Conservation (phyloP, 352 stramenopile species). For the Phytophthora pisi region DNA sequence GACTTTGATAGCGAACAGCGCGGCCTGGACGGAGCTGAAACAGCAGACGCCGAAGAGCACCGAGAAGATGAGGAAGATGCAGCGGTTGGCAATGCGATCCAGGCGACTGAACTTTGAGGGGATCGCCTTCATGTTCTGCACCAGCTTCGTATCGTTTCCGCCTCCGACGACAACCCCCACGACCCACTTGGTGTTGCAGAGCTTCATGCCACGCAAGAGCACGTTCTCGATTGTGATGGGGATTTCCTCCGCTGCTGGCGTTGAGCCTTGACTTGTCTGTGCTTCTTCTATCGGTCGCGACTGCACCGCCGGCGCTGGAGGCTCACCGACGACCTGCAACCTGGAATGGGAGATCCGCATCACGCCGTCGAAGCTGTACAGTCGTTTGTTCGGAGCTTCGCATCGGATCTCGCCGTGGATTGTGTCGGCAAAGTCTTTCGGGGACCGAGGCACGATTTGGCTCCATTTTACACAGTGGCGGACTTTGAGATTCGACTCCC, state of each 20-base stretch:
- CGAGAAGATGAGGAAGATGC: constrained; percentile 85
- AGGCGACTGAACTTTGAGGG: constrained; percentile 87
- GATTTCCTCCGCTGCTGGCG: constrained; percentile 56
- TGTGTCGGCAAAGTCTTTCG: constrained; percentile 53
- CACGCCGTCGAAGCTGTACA: constrained; percentile 86
- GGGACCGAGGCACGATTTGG: constrained; percentile 38
- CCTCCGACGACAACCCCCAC: constrained; percentile 80
- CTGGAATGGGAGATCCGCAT: constrained; percentile 47
- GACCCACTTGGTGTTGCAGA: constrained; percentile 86
- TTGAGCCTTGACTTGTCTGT: not conserved
- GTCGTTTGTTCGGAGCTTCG: constrained; percentile 77
- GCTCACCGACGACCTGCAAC: constrained; percentile 14
- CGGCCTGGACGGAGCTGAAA: constrained; percentile 69
- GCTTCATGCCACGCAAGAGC: constrained; percentile 78
- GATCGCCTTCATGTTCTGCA: constrained; percentile 88
- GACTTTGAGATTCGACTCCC: constrained; percentile 86
- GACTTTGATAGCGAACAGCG: constrained; percentile 48
- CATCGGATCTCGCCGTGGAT: constrained; percentile 74
- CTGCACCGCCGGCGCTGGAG: not conserved
- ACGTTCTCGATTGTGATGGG: constrained; percentile 84
- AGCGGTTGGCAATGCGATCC: constrained; percentile 79
- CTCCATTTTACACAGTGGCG: constrained; percentile 70
- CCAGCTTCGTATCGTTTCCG: constrained; percentile 81
- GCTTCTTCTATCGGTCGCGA: constrained; percentile 2
- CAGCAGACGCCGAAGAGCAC: constrained; percentile 75